These are phyloP conservation scores for Camelina laxa DNA, from an alignment of 345 rosid species.

Conservation along the genomic window DNA sequence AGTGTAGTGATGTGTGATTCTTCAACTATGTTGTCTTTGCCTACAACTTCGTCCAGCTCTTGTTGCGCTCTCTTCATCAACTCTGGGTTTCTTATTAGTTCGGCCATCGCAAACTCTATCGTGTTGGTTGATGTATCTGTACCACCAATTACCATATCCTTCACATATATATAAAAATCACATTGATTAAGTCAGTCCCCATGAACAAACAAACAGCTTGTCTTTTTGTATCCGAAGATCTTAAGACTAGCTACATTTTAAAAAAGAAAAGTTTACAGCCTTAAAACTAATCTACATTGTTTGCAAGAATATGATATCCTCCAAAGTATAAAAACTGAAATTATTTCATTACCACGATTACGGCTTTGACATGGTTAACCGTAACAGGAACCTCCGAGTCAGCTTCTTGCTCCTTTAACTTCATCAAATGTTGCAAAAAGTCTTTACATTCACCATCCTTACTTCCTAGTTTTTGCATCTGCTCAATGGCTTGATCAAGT, in stretches of 20 bases:
- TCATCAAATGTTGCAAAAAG: slow-evolving; percentile 43
- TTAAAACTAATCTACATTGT: too few relatives aligned
- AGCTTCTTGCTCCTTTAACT: slow-evolving; percentile 46
- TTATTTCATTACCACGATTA: slow-evolving; percentile 50
- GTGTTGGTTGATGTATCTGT: slow-evolving; percentile 35
- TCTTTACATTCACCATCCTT: slow-evolving; percentile 34
- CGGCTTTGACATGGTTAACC: slow-evolving; percentile 53
- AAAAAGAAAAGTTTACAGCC: too few relatives aligned
- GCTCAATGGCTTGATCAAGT: slow-evolving; percentile 49
- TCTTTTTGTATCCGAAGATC: not conserved
- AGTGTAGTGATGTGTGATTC: slow-evolving; percentile 36
- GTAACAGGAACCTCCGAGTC: slow-evolving; percentile 51
- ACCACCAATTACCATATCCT: slow-evolving; percentile 41
- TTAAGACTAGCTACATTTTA: too few relatives aligned
- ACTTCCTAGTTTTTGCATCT: slow-evolving; percentile 26
- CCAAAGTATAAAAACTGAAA: not conserved
- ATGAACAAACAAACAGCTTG: not conserved
- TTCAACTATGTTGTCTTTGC: slow-evolving; percentile 31
- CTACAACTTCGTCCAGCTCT: slow-evolving; percentile 37
- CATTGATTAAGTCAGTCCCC: not conserved
- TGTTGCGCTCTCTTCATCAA: slow-evolving; percentile 31
- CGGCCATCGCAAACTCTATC: slow-evolving; percentile 40
- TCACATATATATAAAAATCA: not conserved
- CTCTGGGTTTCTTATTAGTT: slow-evolving; percentile 18
- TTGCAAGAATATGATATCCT: too few relatives aligned